Evolutionary conservation across 2,329 filamentous ascomycete species (phyloP), one percentile per base, ranked within the genome.

Genomic region (Pseudocercospora musae): DNA sequence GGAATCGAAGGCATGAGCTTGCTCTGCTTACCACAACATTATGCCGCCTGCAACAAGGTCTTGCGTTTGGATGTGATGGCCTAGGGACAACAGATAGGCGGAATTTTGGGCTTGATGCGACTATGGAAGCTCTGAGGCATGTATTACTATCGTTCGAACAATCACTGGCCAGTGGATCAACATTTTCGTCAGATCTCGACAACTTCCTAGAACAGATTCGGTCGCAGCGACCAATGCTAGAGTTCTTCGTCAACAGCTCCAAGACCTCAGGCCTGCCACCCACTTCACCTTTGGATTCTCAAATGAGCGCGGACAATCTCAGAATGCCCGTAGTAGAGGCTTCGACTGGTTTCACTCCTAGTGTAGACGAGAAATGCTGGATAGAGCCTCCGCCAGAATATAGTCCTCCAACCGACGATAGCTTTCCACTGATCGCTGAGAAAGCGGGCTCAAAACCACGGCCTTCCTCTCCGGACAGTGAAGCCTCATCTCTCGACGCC

Each of bases 321-420:
- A 42, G 48, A 3, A 49, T 44, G 20, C 55, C 58, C 23, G 33
- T 50, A 7, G 21, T 13, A 21, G 46, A 59, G 8, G 42, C 58
- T n/a, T 31, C 59, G 23, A 70, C 67, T 11, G 70, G 68, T 37
- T 64, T 69, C 20, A 72, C 66, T 2, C 69, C 70, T 37, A 57
- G 48, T 2, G 54, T 64, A 6, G 70, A 72, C 58, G 50, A 63
- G 6, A 65, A 57, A 57, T 66, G 62, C 52, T 72, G 69, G 69
- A 66, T 69, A 42, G 70, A 72, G 31, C 71, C 71, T 49, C 71
- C 71, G 21, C 71, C 71, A n/a, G 65, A 72, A 48, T 72, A 72
- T 57, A 69, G 65, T 18, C 69, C 70, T 21, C 64, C 68, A 5
- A 48, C 60, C 4, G 56, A 29, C 18, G 29, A 33, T 5, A 57